Evolutionary conservation across 306 rosid species (phyloP).

Genomic region (Sicyos baderoa): DNA sequence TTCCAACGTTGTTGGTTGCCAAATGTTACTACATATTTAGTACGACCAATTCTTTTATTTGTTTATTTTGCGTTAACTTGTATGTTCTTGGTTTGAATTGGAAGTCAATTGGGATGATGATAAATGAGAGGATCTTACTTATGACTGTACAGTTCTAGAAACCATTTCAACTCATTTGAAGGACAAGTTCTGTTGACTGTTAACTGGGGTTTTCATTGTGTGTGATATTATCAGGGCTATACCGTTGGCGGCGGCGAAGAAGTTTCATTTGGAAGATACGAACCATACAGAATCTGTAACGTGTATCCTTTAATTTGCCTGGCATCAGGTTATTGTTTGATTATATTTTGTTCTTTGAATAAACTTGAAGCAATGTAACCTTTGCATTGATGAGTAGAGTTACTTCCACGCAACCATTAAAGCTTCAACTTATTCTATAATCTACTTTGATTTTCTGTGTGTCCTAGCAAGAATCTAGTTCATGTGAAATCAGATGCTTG

Average conservation of each 20-base stretch:
- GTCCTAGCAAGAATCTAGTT: neutral
- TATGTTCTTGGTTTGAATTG: slow-evolving; percentile 2
- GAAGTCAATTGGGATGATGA: neutral
- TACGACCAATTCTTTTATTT: slow-evolving; percentile 8
- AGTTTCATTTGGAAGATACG: neutral
- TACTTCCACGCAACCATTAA: neutral
- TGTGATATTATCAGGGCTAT: neutral
- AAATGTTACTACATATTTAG: neutral
- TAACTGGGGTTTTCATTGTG: neutral
- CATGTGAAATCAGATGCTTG: neutral
- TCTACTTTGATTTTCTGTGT: too few species aligned
- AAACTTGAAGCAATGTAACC: neutral
- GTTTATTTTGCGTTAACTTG: neutral
- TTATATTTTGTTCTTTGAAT: neutral
- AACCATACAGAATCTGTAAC: neutral
- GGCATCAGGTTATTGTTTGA: slow-evolving; percentile 1
- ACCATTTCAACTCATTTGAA: neutral
- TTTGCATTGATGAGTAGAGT: slow-evolving; percentile 7
- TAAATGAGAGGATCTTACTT: neutral
- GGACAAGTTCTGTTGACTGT: neutral
- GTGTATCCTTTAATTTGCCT: neutral
- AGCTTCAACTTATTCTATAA: neutral
- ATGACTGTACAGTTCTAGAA: neutral
- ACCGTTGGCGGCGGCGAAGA: neutral
- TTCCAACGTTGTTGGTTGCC: slow-evolving; percentile 5